Evolutionary conservation across 108 stramenopile genomes (phyloP), one percentile per base, ranked within the genome.

Genomic region (Nitzschia sp.): DNA sequence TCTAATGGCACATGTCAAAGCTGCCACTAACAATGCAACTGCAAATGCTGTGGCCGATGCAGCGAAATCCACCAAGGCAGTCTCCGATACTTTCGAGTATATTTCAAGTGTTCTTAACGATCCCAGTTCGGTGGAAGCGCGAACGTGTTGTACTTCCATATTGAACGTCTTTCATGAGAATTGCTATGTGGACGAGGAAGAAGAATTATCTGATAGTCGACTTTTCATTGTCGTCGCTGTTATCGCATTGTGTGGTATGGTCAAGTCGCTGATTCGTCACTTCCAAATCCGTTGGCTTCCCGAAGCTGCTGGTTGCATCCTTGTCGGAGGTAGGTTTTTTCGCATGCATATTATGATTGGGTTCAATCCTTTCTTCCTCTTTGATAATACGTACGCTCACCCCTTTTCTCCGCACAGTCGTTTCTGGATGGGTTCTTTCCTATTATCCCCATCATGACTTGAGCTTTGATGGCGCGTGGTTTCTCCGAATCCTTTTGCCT

Each of bases 61-160:
- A 25, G 59, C 35, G 34, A 52, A 26, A 66, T 81, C 81, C 27
- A 70, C 86, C 41, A 85, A 87, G 53, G 84, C 86, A n/a, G 83
- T 85, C 9, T 65, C 77, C 0, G 80, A 83, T 32, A 76, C 83
- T 17, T 65, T 66, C 33, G 87, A 74, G 21, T 82, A 69, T 26
- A 83, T 87, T 9, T 75, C 80, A 23, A 80, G 79, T 36, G 71
- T 85, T 41, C 30, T 88, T 75, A 90, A 87, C 44, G 88, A 91
- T 66, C 86, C 92, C 5, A 79, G 77, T 35, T 80, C 79, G 8
- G 73, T 86, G 19, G 92, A 89, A 84, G 89, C 87, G 0, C 70
- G 89, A 41, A 88, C 87, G 16, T 94, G 93, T 41, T 94, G 93
- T 70, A 83, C 88, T 5, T 94, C 93, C 56, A 91, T 94, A 55